Percentiles rank a stretch among this genome's conserved stretches.
These are phyloP conservation scores for Sporopachydermia lactativora DNA, from an alignment of 805 yeast species.

Conservation along the genomic window DNA sequence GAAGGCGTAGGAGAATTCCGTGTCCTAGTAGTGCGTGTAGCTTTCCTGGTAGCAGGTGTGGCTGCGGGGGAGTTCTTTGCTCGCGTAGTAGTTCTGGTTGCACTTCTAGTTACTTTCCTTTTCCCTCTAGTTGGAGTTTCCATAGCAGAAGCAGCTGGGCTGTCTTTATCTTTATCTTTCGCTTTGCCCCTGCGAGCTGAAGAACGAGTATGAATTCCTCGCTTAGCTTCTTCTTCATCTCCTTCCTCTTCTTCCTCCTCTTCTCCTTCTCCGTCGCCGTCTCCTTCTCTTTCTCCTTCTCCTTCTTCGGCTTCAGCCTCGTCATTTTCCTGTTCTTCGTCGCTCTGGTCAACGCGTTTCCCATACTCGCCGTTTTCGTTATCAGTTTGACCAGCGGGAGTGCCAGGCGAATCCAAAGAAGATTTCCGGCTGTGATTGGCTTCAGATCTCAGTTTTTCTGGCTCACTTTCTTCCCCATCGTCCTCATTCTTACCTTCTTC, in stretches of 20 bases:
- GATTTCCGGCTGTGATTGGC: constrained; percentile 7
- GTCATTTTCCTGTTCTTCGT: constrained; percentile 8
- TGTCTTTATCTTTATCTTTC: constrained; percentile 7
- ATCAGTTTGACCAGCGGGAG: background rate
- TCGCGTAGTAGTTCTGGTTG: constrained; percentile 5
- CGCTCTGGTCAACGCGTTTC: constrained; percentile 7
- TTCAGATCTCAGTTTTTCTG: constrained; percentile 9
- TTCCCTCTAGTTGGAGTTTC: background rate
- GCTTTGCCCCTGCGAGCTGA: constrained; percentile 10
- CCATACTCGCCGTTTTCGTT: background rate
- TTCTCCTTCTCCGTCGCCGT: constrained; percentile 2
- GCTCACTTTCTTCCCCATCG: constrained; percentile 17
- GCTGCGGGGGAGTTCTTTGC: background rate
- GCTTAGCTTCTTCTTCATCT: background rate
- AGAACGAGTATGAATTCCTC: constrained; percentile 1
- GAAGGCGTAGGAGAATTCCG: background rate
- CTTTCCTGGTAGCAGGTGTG: background rate
- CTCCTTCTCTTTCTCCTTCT: constrained; percentile 6
- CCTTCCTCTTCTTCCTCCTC: constrained; percentile 4
- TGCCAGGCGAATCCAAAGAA: background rate
- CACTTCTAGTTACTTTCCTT: constrained; percentile 6
- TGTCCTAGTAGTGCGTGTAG: background rate
- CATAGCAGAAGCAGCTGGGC: constrained; percentile 3
- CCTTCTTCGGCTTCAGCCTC: background rate
- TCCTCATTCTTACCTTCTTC: constrained; percentile 14